Base-by-base conservation (phyloP, 2,329 filamentous ascomycete species). In the Fusarium xylarioides region DNA sequence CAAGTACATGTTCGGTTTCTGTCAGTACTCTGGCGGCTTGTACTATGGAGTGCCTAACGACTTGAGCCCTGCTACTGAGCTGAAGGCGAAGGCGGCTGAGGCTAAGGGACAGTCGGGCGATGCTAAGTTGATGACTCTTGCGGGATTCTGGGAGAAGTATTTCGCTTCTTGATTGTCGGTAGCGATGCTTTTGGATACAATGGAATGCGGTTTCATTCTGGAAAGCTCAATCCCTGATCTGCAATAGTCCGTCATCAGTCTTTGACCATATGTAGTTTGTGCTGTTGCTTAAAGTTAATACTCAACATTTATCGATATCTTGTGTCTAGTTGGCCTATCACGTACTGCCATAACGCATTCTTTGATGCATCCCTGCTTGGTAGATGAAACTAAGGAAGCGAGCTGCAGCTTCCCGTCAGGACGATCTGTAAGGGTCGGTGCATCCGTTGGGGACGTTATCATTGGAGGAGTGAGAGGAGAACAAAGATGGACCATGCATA, bases 1-100 rank as follows among this genome's bases (percentile, higher is more conserved):
- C 61, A 82, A 82, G 67, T 71, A 77, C 49, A 80, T 83, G 74
- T 83, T 82, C 62, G 78, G 78, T 15, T 82, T 83, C 59, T 79
- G 79, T 28, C 81, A 82, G 66, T 49, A 76, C 26, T 79, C 80
- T 4, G 80, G 77, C 4, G 80, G 81, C 11, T 55, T 76, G 50
- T 82, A 82, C 63, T 81, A 80, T 63, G 77, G 78, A 16, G 63
- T 70, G 12, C 74, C 77, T 8, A 81, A 78, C 30, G 77, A 80
- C 46, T 42, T 72, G n/a, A 44, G 30, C 23, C 73, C 73, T 18
- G 74, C 80, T 37, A 63, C 64, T 18, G 71, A 76, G 56, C 71
- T 81, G 64, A 83, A 80, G 65, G 71, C 70, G n/a, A 76, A 63
- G 32, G 79, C 78, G 3, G 74, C 74, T 2, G 71, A 71, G 28